Evolutionary conservation across 2,329 filamentous ascomycete species (phyloP), one percentile per base, ranked within the genome.

Genomic region (Colletotrichum filicis): DNA sequence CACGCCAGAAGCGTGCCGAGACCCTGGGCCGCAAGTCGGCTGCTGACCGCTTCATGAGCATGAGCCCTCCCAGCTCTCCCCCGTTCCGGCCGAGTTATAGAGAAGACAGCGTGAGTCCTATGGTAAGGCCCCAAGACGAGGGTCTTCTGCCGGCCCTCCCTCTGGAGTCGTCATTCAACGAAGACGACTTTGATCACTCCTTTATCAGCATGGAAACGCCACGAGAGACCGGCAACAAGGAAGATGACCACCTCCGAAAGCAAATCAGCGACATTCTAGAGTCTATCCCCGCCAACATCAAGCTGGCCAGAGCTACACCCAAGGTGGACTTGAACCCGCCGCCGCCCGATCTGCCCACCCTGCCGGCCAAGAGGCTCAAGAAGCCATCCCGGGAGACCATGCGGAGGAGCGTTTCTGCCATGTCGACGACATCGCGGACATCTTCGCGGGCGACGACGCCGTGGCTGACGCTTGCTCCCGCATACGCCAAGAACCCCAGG

Each of bases 191-290:
- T 28, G 87, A 89, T 12, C 83, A 85, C 59, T 81, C 82, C 0
- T 74, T 75, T 11, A 79, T 82, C 7, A 79, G 78, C 55, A 79
- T 82, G 1, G 77, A 77, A 52, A 84, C 79, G 68, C 82, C 83
- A 0, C 78, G 80, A 28, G 80, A 82, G 35, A 82, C 80, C 61
- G 76, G 81, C 5, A 83, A 83, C 68, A 83, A 82, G 65, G 84
- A 87, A 0, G 91, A 93, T 75, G 92, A 94, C 75, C 90, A 94
- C 68, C 87, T 97, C 16, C 93, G 95, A 76, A 90, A 92, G 74
- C 94, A 95, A 79, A 95, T 97, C 61, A 93, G 90, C 78, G 90
- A 93, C 64, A 93, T 97, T 69, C 88, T 97, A 52, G 91, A 91
- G 71, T 92, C 89, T 24, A 94, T 97, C 74, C 94, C 95, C 2